Evolutionary conservation across 768 basidiomycete genomes (phyloP).

Genomic region (Naganishia vaughanmartiniae): DNA sequence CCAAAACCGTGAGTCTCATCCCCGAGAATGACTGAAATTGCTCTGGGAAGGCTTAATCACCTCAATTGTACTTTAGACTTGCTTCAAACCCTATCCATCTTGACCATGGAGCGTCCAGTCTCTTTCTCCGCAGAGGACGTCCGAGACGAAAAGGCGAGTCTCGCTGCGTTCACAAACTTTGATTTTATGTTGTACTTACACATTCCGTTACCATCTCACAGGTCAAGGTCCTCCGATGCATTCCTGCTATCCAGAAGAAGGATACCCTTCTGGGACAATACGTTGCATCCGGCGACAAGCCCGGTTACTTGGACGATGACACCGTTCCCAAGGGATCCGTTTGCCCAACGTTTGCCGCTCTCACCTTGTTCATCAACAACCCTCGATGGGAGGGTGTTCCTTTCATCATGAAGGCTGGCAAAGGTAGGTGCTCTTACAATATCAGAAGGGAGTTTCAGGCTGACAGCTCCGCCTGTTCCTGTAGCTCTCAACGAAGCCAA

Average conservation of each 20-base stretch:
- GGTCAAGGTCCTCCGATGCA: constrained; percentile 94
- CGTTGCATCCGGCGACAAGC: constrained; percentile 69
- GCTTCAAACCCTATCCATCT: constrained; percentile 85
- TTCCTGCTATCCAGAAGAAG: constrained; percentile 70
- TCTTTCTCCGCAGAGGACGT: constrained; percentile 97
- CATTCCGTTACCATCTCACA: constrained; percentile 45
- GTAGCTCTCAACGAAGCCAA: constrained; percentile 95
- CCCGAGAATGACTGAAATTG: background rate
- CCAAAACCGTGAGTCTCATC: constrained; percentile 86
- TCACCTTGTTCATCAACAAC: constrained; percentile 86
- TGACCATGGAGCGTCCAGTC: constrained; percentile 97
- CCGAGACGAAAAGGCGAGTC: constrained; percentile 87
- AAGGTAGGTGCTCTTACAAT: constrained; percentile 61
- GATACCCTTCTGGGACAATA: constrained; percentile 95
- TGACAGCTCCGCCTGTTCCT: constrained; percentile 16
- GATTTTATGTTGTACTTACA: background rate
- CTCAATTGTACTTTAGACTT: constrained; percentile 61
- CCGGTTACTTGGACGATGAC: constrained; percentile 97
- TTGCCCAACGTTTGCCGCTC: constrained; percentile 92
- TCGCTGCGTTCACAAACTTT: background rate
- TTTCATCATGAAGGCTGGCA: constrained; percentile 96
- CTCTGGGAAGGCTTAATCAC: constrained; percentile 7
- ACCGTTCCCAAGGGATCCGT: constrained; percentile 88
- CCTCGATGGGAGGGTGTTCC: constrained; percentile 98
- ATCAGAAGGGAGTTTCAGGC: background rate